phyloP scores from a whole-genome alignment of 768 basidiomycete genomes.

The Boletus patriciae region DNA sequence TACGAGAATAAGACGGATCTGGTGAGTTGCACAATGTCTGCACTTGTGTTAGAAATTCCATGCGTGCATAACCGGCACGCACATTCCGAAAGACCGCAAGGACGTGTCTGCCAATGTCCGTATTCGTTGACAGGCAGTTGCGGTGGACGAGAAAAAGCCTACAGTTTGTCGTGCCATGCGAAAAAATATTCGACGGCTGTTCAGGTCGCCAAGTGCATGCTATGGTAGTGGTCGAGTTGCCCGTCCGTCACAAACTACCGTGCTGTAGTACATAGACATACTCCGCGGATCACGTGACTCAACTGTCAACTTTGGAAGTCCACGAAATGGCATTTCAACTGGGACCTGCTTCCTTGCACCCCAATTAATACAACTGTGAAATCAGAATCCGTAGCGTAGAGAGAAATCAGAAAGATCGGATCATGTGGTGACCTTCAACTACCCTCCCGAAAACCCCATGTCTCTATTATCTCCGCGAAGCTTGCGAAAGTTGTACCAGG shows the following conservation, averaged over 20 bases:
- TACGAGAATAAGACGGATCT: slow-evolving; percentile 85
- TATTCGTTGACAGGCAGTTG: slow-evolving; percentile 33
- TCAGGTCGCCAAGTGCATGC: slow-evolving; percentile 20
- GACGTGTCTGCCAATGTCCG: slow-evolving; percentile 46
- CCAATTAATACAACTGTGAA: neutral
- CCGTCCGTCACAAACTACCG: neutral
- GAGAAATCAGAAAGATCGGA: slow-evolving; percentile 12
- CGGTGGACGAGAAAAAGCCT: slow-evolving; percentile 17
- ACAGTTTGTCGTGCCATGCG: slow-evolving; percentile 26
- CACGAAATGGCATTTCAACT: no score
- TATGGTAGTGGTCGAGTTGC: slow-evolving; percentile 5
- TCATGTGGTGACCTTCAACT: slow-evolving; percentile 13
- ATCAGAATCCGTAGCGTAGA: slow-evolving; percentile 9
- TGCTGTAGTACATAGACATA: neutral
- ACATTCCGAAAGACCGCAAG: slow-evolving; percentile 80
- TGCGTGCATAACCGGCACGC: slow-evolving; percentile 35
- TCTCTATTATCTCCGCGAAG: slow-evolving; percentile 31
- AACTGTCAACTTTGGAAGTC: neutral
- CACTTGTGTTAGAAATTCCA: slow-evolving; percentile 8
- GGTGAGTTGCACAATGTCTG: slow-evolving; percentile 88
- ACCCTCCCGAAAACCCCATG: neutral
- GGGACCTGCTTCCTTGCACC: no score
- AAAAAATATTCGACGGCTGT: slow-evolving; percentile 5
- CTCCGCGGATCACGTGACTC: slow-evolving; percentile 20
- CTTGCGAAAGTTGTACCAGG: slow-evolving; percentile 40